Evolutionary conservation across 345 rosid genomes (phyloP), one percentile per base, ranked within the genome.

Genomic region (Syzygium oleosum): DNA sequence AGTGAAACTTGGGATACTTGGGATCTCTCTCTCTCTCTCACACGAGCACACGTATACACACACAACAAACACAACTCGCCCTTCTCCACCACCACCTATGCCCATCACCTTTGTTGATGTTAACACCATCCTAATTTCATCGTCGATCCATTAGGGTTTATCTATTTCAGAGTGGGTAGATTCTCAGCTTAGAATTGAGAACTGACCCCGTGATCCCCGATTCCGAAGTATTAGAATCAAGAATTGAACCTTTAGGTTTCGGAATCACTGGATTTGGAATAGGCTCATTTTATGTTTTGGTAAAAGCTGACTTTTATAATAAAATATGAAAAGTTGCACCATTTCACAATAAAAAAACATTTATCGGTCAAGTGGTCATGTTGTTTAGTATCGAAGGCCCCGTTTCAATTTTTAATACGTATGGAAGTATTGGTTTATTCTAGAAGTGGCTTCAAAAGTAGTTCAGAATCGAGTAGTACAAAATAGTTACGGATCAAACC

Each of bases 171-270:
- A 34, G 0, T 0, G 46, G 43, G 23, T 31, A 7, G 43, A 9
- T 65, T 4, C 3, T 22, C 2, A 31, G 2, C 16, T 22, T 31
- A 4, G 23, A 9, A 31, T 16, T 11, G 21, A 2, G 43, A 68
- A 31, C 4, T 68, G 9, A 16, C 17, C 16, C 4, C 34, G 43
- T 1, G 79, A 31, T 16, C 3, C 21, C 19, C 17, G 0, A 0
- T 1, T 17, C 21, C 4, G 4, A 31, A 8, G 9, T 17, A 31
- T 16, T 9, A 17, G 9, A 31, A 21, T 31, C 0, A 2, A 9
- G 23, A 31, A 31, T 68, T 9, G 8, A 17, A 68, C 1, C 1
- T 8, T 1, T 16, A 68, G 23, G 12, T 68, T 31, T 11, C 21
- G 6, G 15, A 68, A 31, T 61, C 4, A 61, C 2, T 0, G 19